Percentiles rank a stretch among this genome's conserved stretches.
phyloP scores from a whole-genome alignment of 371 early-diverging fungal genomes.

The Phascolomyces articulosus region DNA sequence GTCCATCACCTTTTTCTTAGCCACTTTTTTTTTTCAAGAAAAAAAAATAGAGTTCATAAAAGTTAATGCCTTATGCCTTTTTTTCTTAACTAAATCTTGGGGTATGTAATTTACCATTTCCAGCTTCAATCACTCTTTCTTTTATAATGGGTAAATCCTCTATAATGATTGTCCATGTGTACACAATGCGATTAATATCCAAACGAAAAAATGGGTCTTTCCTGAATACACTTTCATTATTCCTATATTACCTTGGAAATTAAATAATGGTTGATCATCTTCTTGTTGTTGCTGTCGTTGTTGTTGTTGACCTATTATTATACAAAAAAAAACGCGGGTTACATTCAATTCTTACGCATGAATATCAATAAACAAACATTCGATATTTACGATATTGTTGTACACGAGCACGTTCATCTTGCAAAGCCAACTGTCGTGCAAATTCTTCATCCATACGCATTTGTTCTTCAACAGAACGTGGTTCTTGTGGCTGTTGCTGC shows the following conservation, averaged over 20 bases:
- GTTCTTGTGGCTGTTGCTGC: conserved; percentile 10
- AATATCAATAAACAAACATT: background rate
- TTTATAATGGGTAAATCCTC: conserved; percentile 55
- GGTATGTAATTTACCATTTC: conserved; percentile 33
- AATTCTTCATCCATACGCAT: conserved; percentile 50
- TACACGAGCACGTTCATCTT: conserved; percentile 34
- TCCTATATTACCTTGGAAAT: conserved; percentile 39
- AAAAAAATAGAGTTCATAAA: background rate
- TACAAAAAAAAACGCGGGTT: background rate
- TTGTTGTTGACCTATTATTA: background rate
- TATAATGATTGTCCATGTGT: conserved; percentile 2
- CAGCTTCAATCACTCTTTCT: conserved; percentile 51
- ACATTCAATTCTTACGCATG: background rate
- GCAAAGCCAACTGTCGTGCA: conserved; percentile 42
- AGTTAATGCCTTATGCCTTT: too few species aligned
- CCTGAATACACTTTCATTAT: background rate
- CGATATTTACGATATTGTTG: conserved; percentile 15
- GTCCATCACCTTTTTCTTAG: conserved; percentile 54
- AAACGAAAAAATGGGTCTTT: background rate
- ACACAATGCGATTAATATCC: background rate
- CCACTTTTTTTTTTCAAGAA: conserved; percentile 26
- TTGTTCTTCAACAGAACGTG: conserved; percentile 42
- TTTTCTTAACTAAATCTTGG: background rate
- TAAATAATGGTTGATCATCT: conserved; percentile 41
- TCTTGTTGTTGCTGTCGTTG: conserved; percentile 20